These are phyloP conservation scores for Leccinum disarticulatum DNA, from an alignment of 768 basidiomycete species.

Conservation along the genomic window DNA sequence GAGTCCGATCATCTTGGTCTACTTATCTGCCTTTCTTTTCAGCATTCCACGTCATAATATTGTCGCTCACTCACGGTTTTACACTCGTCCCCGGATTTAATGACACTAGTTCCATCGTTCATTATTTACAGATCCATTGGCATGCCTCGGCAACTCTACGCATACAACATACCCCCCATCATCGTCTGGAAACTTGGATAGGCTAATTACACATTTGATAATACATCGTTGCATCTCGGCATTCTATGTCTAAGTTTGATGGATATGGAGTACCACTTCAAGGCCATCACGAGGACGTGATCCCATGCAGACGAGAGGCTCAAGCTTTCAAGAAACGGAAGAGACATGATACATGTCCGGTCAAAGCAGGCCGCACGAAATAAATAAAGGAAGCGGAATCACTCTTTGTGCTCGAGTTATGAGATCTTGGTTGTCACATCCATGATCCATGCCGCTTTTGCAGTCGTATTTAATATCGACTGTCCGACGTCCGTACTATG, in stretches of 20 bases:
- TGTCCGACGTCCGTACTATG: constrained; percentile 11
- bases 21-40: neutral
- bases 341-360: too few relatives aligned
- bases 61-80: neutral
- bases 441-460: neutral
- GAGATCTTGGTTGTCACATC: neutral
- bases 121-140: neutral
- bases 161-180: neutral
- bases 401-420: neutral
- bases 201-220: neutral
- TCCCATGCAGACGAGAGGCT: too few relatives aligned
- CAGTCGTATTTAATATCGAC: constrained; percentile 17
- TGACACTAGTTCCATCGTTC: neutral
- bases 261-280: neutral
- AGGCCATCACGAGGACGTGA: neutral
- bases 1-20: neutral
- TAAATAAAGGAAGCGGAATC: too few relatives aligned
- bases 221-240: neutral
- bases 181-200: neutral
- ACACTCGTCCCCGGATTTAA: neutral
- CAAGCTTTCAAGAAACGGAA: too few relatives aligned
- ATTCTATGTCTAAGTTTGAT: too few relatives aligned
- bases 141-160: neutral
- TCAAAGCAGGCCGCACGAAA: too few relatives aligned
- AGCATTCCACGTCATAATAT: neutral